Conservation (phyloP, 768 basidiomycete genomes). For the Cyclocybe cylindracea region DNA sequence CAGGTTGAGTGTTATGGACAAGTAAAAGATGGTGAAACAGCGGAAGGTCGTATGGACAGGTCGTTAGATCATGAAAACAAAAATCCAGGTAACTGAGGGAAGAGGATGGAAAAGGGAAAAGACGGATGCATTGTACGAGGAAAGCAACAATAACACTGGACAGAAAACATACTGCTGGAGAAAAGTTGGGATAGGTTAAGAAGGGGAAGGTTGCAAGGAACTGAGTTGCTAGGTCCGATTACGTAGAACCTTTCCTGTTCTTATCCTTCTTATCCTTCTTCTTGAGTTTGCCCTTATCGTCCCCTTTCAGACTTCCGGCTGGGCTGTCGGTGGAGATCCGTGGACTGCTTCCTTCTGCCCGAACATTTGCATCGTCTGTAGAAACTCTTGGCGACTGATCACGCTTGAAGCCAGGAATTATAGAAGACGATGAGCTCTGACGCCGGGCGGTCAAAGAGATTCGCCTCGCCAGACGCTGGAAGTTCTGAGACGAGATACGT, state of each 20-base stretch:
- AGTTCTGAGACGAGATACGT: conserved; percentile 83
- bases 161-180: too few species aligned
- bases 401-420: conserved; percentile 54
- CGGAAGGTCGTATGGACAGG: conserved; percentile 3
- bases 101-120: conserved; percentile 20
- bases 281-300: conserved; percentile 55
- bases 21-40: not conserved
- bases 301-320: conserved; percentile 51
- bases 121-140: conserved; percentile 9
- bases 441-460: conserved; percentile 68
- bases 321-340: conserved; percentile 51
- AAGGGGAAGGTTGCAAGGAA: not conserved
- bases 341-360: conserved; percentile 43
- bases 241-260: conserved; percentile 42
- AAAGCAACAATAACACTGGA: too few species aligned
- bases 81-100: conserved; percentile 20
- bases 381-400: conserved; percentile 46
- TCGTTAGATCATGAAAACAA: conserved; percentile 22
- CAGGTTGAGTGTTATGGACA: conserved; percentile 2
- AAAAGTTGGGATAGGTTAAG: too few species aligned
- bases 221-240: not conserved
- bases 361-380: conserved; percentile 43
- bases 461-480: conserved; percentile 75
- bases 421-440: conserved; percentile 51
- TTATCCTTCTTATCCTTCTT: conserved; percentile 68